These are phyloP conservation scores for Platanthera guangdongensis DNA, from an alignment of 106 monocot genomes.

Conservation along the genomic window DNA sequence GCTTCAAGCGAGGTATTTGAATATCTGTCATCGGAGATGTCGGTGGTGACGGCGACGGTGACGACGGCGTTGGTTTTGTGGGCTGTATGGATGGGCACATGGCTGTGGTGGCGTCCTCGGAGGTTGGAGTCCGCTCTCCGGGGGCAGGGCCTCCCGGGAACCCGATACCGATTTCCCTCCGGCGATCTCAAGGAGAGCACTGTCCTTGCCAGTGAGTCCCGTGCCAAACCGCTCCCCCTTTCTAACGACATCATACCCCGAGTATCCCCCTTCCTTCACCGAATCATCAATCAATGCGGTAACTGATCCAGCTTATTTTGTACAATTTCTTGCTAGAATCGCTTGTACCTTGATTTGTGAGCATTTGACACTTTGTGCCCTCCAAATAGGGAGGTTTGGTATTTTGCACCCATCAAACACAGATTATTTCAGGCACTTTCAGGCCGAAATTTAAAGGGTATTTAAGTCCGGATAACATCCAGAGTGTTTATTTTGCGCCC, in stretches of 20 bases:
- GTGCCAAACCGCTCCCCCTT: slow-evolving; percentile 27
- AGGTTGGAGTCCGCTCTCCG: slow-evolving; percentile 36
- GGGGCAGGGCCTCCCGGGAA: slow-evolving; percentile 51
- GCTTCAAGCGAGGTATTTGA: background rate
- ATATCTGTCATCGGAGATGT: background rate
- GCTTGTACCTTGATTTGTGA: background rate
- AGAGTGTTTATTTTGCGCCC: too few species aligned
- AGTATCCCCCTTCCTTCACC: slow-evolving; percentile 22
- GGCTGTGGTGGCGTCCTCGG: slow-evolving; percentile 35
- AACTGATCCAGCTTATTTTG: background rate
- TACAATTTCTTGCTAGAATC: background rate
- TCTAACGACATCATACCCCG: slow-evolving; percentile 37
- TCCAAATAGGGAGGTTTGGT: background rate
- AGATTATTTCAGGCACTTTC: too few species aligned
- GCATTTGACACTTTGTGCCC: background rate
- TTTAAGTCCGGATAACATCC: too few species aligned
- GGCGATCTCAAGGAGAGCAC: slow-evolving; percentile 29
- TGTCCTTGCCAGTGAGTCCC: slow-evolving; percentile 15
- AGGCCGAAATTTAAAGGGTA: too few species aligned
- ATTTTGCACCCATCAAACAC: too few species aligned
- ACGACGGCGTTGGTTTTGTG: background rate
- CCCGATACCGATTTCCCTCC: slow-evolving; percentile 23
- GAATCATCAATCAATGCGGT: background rate
- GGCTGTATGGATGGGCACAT: background rate
- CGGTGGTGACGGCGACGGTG: background rate